Evolutionary conservation across 208 protist species (phyloP).

Genomic region (Trichomonas vaginalis): DNA sequence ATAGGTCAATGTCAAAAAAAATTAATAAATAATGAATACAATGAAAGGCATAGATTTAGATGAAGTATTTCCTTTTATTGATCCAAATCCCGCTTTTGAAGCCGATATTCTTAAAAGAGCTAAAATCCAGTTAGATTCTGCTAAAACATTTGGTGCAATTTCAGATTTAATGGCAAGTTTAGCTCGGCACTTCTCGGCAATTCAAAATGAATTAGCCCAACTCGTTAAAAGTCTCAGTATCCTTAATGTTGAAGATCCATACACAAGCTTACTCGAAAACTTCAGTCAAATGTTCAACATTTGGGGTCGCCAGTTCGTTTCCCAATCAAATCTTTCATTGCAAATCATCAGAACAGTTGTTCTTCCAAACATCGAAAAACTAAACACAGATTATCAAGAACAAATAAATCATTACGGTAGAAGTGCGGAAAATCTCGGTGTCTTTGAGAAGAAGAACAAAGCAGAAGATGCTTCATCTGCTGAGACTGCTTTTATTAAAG

Average conservation of each 20-base stretch:
- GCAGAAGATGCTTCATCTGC: background rate
- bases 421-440: background rate
- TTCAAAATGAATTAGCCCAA: background rate
- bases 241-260: background rate
- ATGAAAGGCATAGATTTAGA: background rate
- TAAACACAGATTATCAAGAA: background rate
- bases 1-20: too few species aligned
- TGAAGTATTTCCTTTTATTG: background rate
- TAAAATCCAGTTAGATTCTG: background rate
- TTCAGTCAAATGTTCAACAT: background rate
- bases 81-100: background rate
- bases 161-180: background rate
- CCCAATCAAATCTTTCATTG: background rate
- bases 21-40: too few species aligned
- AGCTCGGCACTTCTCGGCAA: background rate
- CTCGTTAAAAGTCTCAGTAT: background rate
- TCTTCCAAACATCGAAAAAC: background rate
- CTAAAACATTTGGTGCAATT: background rate
- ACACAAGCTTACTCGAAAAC: background rate
- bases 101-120: background rate
- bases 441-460: background rate
- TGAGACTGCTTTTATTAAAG: background rate
- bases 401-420: background rate
- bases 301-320: background rate
- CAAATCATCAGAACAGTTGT: background rate